Conservation (phyloP, 2,329 filamentous ascomycete species). For the Lachnellula occidentalis region DNA sequence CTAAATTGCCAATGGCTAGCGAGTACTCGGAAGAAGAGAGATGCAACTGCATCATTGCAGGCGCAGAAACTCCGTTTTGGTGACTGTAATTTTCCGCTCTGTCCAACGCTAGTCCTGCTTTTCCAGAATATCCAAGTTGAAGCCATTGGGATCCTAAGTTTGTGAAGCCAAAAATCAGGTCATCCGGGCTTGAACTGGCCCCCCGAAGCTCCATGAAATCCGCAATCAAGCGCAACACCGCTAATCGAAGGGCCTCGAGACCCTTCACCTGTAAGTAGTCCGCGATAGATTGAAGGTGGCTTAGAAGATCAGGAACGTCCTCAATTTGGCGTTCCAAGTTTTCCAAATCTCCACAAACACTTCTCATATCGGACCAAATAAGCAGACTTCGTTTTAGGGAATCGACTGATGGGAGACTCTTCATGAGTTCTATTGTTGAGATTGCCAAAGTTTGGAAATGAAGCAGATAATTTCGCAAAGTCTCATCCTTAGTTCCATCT, state of each 20-base stretch:
- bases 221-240: conserved; percentile 43
- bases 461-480: conserved; percentile 19
- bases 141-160: conserved; percentile 50
- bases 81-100: conserved; percentile 48
- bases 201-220: conserved; percentile 42
- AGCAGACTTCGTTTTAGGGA: conserved; percentile 19
- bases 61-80: conserved; percentile 35
- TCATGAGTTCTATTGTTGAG: conserved; percentile 24
- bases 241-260: conserved; percentile 43
- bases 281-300: conserved; percentile 46
- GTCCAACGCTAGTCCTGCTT: conserved; percentile 51
- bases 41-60: conserved; percentile 53
- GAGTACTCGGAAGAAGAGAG: conserved; percentile 71
- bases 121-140: conserved; percentile 54
- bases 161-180: conserved; percentile 34
- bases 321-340: conserved; percentile 42
- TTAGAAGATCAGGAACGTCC: conserved; percentile 42
- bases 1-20: conserved; percentile 58
- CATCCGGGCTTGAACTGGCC: conserved; percentile 34
- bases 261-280: conserved; percentile 55
- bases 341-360: conserved; percentile 37
- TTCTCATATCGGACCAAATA: conserved; percentile 35
- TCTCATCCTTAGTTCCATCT: conserved; percentile 21
- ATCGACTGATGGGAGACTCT: conserved; percentile 22
- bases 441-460: conserved; percentile 24